Evolutionary conservation across 306 rosid species (phyloP).

Genomic region (Vigna trinervia): DNA sequence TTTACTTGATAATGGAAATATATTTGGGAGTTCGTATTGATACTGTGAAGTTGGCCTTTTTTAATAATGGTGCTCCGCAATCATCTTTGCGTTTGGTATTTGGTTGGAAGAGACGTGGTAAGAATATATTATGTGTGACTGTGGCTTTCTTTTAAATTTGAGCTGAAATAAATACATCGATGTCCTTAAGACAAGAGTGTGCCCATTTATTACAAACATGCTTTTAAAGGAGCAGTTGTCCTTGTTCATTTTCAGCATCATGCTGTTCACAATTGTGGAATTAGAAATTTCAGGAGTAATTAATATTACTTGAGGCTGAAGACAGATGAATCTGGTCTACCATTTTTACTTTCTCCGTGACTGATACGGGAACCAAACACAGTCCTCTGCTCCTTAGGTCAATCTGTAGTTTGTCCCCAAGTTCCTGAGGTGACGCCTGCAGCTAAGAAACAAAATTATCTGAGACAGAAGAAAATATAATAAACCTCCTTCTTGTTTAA

Average conservation of each 20-base stretch:
- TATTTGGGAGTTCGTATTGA: conserved; percentile 31
- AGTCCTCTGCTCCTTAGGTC: too few species aligned
- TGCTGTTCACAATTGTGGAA: conserved; percentile 6
- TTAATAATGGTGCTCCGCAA: neutral
- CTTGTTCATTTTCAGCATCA: neutral
- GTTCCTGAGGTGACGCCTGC: too few species aligned
- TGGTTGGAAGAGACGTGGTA: conserved; percentile 20
- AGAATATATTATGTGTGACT: neutral
- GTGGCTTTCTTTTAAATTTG: neutral
- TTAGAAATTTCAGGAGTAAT: conserved; percentile 17
- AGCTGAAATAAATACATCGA: neutral
- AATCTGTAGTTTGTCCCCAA: too few species aligned
- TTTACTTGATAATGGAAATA: conserved; percentile 43
- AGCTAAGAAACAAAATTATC: too few species aligned
- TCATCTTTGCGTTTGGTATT: conserved; percentile 30
- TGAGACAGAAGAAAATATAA: too few species aligned
- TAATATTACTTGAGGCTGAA: neutral
- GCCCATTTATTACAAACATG: neutral
- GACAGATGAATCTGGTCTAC: too few species aligned
- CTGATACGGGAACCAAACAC: too few species aligned
- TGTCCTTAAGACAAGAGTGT: neutral
- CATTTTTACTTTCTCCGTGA: too few species aligned
- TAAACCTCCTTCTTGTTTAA: too few species aligned
- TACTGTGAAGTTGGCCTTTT: conserved; percentile 30
- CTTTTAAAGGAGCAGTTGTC: neutral